Percentiles rank a stretch among this genome's conserved stretches.
Conservation (phyloP, 2,329 filamentous ascomycete genomes). For the Drechslera avenae region DNA sequence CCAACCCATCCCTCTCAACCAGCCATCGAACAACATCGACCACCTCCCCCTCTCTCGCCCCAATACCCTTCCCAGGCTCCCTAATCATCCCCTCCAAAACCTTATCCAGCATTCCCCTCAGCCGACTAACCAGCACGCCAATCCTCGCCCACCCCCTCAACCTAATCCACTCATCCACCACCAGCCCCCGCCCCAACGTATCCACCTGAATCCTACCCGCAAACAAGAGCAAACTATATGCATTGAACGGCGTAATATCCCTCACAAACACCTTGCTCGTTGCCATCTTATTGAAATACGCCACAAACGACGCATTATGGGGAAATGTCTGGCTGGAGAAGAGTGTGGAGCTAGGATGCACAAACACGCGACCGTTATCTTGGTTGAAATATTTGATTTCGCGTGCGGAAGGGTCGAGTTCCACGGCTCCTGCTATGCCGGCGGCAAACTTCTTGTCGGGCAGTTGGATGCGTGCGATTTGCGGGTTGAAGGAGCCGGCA, state of each 20-base stretch:
- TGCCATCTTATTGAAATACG: conserved; percentile 89
- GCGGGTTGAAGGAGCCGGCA: conserved; percentile 66
- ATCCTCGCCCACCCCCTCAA: conserved; percentile 93
- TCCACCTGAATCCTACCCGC: conserved; percentile 84
- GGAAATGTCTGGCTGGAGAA: conserved; percentile 83
- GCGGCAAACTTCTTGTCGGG: conserved; percentile 95
- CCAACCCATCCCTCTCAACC: conserved; percentile 88
- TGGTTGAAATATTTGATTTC: conserved; percentile 87
- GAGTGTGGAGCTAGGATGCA: conserved; percentile 86
- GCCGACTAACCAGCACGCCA: conserved; percentile 81
- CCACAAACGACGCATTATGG: conserved; percentile 75
- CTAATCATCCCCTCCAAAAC: conserved; percentile 81
- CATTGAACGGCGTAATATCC: conserved; percentile 91
- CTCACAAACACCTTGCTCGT: conserved; percentile 91
- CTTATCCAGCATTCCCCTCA: conserved; percentile 85
- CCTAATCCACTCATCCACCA: conserved; percentile 89
- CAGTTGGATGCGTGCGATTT: conserved; percentile 89
- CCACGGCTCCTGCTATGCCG: conserved; percentile 85
- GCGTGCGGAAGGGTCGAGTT: conserved; percentile 87
- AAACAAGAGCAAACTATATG: conserved; percentile 86
- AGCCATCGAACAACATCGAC: conserved; percentile 78
- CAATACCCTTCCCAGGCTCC: conserved; percentile 67
- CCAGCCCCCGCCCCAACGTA: conserved; percentile 80
- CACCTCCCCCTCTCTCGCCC: conserved; percentile 60
- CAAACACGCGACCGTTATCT: conserved; percentile 71